Base-by-base conservation (phyloP, 73 alveolate species). In the Halteria grandinella region DNA sequence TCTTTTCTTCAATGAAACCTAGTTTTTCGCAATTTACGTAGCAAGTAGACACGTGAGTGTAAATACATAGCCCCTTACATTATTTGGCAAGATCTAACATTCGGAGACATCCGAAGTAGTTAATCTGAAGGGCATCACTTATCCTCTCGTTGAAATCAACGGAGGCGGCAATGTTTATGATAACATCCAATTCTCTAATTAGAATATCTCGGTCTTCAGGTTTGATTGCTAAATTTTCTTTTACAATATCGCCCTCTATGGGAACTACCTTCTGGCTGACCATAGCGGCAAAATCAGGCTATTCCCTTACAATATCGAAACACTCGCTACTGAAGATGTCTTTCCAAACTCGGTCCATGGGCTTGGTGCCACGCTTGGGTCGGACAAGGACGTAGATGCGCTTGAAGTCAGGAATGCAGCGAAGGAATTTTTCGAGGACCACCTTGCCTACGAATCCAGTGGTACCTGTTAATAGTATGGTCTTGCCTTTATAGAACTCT, bases 361-460 rank as follows among this genome's bases (percentile, higher is more conserved):
- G 23, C 3, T 54, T 14, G 15, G 41, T 23, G n/a, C 83, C 83
- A 12, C 17, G 32, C 81, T 79, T 64, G 7, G 89, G 77, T 66
- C 89, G 62, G 20, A 66, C 75, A 6, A 79, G 57, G 1, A 79
- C 31, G 34, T 66, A 79, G 0, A 79, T 64, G 32, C 57, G 12
- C 55, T 64, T 79, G 64, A 79, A 48, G 2, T 41, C 79, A 14
- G 51, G 47, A 2, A 66, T 50, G 23, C 83, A 79, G 24, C 69
- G 45, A 29, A 79, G 40, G 37, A 79, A 57, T 45, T 79, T 79
- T 51, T 79, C 89, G 18, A 79, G 36, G 3, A 79, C 58, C 1
- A 79, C 89, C 57, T 79, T 79, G 77, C 83, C 80, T 37, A 62
- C 5, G 54, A 79, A 66, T 6, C 89, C 89, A 6, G 89, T 79